Evolutionary conservation across 116 monocot genomes (phyloP), one percentile per base, ranked within the genome.

Genomic region (Dioscorea cayenensis): DNA sequence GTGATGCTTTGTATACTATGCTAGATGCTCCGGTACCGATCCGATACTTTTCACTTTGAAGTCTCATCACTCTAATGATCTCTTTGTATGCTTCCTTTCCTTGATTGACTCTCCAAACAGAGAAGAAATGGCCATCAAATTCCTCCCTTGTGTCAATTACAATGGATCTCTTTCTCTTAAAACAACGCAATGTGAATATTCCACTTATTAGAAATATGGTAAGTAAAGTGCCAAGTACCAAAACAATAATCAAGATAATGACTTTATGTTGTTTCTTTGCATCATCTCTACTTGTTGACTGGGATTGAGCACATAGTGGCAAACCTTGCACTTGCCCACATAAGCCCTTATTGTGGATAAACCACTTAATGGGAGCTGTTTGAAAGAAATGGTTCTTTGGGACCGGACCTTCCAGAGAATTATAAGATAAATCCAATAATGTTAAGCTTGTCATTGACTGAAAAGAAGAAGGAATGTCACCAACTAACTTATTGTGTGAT

Each of bases 401-500:
- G 28, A 79, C 5, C 8, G 70, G 65, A 3, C 80, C 80, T 6
- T 75, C 71, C 29, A 83, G 18, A 14, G 49, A 8, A 58, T 81
- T 81, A 60, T 75, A 81, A 14, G 80, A 81, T 62, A 81, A 14
- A 51, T 76, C 65, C 21, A 81, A 59, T 10, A 25, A 20, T 18
- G 43, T 43, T 12, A 81, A 67, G 48, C 76, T 59, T 1, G 28
- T 0, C 67, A 81, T 72, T 48, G 22, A 18, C 2, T 36, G 36
- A 21, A 76, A 71, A 32, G 81, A 81, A 48, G 72, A 29, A 3
- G 71, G 76, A 71, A 76, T 71, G 4, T 29, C 8, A 22, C 81
- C 81, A 13, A 76, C 71, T 7, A 81, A 23, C n/a, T 82, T 75
- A 65, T 82, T 82, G 10, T 75, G 73, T 7, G 78, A 78, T 20